phyloP scores from a whole-genome alignment of 2,329 filamentous ascomycete genomes.

The Arthrobotrys sinensis region DNA sequence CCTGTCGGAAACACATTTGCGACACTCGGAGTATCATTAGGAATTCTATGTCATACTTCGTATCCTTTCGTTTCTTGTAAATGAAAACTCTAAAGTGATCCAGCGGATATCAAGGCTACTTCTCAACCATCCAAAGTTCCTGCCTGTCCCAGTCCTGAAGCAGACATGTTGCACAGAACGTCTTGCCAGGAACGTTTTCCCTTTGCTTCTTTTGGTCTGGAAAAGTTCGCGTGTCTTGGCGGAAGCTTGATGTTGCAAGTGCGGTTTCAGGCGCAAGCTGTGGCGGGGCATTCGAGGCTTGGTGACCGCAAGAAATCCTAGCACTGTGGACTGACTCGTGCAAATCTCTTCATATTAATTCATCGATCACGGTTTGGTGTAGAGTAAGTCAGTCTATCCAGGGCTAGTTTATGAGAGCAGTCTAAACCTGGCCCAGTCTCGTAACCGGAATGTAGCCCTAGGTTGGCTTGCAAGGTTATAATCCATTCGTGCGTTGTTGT shows the following conservation, averaged over 20 bases:
- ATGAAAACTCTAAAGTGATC: background rate
- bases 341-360: background rate
- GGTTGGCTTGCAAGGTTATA: no score
- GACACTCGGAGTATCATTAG: background rate
- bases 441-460: no score
- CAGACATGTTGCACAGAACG: constrained; percentile 25
- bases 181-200: background rate
- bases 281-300: background rate
- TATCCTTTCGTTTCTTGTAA: constrained; percentile 2
- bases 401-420: no score
- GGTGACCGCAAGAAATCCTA: background rate
- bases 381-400: no score
- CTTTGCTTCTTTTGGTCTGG: constrained; percentile 23
- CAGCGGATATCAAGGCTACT: constrained; percentile 6
- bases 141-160: background rate
- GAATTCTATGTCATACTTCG: constrained; percentile 14
- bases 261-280: constrained; percentile 12
- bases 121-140: background rate
- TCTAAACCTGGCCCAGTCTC: no score
- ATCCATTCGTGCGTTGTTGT: constrained; percentile 10
- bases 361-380: no score
- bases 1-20: constrained; percentile 2
- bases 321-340: background rate
- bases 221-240: constrained; percentile 23
- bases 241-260: constrained; percentile 24